These are phyloP conservation scores for Boehmeria nivea DNA, from an alignment of 306 rosid species.

Conservation along the genomic window DNA sequence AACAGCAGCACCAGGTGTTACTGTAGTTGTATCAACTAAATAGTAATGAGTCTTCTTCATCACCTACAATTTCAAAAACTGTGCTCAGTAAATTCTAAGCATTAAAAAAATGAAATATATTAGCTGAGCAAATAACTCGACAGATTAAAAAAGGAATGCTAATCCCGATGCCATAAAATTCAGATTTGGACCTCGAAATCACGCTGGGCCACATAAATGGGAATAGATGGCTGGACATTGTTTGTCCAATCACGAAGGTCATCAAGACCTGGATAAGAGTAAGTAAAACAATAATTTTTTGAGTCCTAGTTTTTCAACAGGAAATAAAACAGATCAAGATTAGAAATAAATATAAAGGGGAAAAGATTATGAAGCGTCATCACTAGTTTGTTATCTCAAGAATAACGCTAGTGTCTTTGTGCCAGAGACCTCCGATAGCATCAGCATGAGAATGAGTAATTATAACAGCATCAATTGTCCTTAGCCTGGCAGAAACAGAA, in stretches of 20 bases:
- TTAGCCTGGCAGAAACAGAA: constrained; percentile 84
- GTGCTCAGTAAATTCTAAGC: neutral
- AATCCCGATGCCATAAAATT: constrained; percentile 23
- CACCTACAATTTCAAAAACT: constrained; percentile 53
- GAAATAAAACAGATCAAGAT: neutral
- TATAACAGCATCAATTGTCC: constrained; percentile 86
- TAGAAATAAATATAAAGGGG: neutral
- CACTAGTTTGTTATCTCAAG: constrained; percentile 17
- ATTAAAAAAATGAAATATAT: neutral
- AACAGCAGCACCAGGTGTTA: constrained; percentile 84
- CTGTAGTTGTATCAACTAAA: constrained; percentile 71
- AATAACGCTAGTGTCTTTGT: constrained; percentile 24
- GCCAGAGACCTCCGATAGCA: constrained; percentile 95
- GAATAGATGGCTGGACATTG: constrained; percentile 84
- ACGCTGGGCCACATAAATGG: constrained; percentile 76
- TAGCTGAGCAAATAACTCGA: neutral
- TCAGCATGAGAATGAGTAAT: constrained; percentile 99
- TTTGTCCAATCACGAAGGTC: constrained; percentile 99
- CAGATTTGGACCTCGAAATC: constrained; percentile 71
- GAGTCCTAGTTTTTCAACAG: neutral
- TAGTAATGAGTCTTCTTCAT: constrained; percentile 94
- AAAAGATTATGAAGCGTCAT: neutral
- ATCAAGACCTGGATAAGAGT: constrained; percentile 58
- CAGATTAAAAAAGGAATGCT: constrained; percentile 6
- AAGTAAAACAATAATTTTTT: constrained; percentile 13